Conservation (phyloP, 2,329 filamentous ascomycete species). For the Zymoseptoria crescenta region DNA sequence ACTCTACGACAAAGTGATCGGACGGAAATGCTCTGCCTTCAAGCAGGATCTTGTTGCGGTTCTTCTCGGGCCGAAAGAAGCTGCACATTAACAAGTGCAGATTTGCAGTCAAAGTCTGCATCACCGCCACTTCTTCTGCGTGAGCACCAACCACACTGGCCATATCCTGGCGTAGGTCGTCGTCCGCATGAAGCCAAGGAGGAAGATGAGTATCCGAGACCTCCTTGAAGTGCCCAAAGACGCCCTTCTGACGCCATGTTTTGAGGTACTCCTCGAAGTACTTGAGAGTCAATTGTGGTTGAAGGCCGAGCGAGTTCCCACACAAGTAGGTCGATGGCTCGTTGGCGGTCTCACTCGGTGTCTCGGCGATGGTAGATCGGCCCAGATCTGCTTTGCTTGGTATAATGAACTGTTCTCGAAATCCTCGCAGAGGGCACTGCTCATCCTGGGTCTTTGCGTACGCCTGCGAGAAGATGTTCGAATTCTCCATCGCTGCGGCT, state of each 20-base stretch:
- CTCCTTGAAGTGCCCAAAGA: slow-evolving; percentile 71
- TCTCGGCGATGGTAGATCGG: slow-evolving; percentile 47
- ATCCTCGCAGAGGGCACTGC: slow-evolving; percentile 31
- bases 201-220: slow-evolving; percentile 60
- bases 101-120: slow-evolving; percentile 80
- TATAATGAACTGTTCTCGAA: slow-evolving; percentile 65
- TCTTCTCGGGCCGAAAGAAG: slow-evolving; percentile 65
- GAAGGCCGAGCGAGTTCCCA: slow-evolving; percentile 81
- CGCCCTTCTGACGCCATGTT: slow-evolving; percentile 77
- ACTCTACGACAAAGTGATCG: slow-evolving; percentile 68
- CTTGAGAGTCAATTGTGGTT: slow-evolving; percentile 59
- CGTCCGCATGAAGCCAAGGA: slow-evolving; percentile 72
- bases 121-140: slow-evolving; percentile 68
- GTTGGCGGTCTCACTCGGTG: slow-evolving; percentile 15
- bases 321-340: slow-evolving; percentile 68
- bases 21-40: slow-evolving; percentile 79
- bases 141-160: slow-evolving; percentile 67
- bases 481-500: slow-evolving; percentile 7
- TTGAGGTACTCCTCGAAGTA: slow-evolving; percentile 67
- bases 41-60: slow-evolving; percentile 71
- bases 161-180: slow-evolving; percentile 61
- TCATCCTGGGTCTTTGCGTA: slow-evolving; percentile 27
- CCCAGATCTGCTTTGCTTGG: slow-evolving; percentile 66
- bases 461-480: slow-evolving; percentile 8
- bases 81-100: slow-evolving; percentile 75